A percentile compares a stretch with the other conserved stretches of the same genome.
Conservation (phyloP, 805 yeast species). For the Clavispora carvajalis region DNA sequence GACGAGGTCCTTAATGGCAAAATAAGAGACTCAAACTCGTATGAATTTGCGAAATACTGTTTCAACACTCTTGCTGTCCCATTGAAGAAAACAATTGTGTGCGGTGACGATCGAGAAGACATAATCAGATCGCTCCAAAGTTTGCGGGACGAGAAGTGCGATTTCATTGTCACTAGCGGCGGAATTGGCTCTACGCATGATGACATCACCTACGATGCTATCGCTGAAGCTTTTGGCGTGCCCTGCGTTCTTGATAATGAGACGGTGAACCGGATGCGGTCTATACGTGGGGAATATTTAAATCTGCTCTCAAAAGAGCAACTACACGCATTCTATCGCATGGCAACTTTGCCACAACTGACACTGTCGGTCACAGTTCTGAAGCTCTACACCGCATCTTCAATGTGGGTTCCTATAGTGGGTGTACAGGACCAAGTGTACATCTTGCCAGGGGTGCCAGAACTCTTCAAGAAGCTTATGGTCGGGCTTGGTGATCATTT, state of each 20-base stretch:
- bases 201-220: slow-evolving; percentile 74
- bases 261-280: slow-evolving; percentile 57
- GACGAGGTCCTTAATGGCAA: slow-evolving; percentile 88
- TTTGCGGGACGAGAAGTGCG: slow-evolving; percentile 44
- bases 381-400: slow-evolving; percentile 38
- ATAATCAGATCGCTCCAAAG: slow-evolving; percentile 51
- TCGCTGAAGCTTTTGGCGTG: slow-evolving; percentile 61
- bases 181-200: slow-evolving; percentile 88
- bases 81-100: slow-evolving; percentile 59
- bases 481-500: slow-evolving; percentile 35
- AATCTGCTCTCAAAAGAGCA: slow-evolving; percentile 37
- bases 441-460: slow-evolving; percentile 83
- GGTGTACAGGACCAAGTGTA: slow-evolving; percentile 59
- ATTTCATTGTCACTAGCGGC: slow-evolving; percentile 66
- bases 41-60: slow-evolving; percentile 65
- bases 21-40: slow-evolving; percentile 73
- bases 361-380: slow-evolving; percentile 27
- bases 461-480: slow-evolving; percentile 55
- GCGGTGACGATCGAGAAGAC: slow-evolving; percentile 71
- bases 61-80: slow-evolving; percentile 60
- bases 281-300: slow-evolving; percentile 35
- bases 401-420: slow-evolving; percentile 82
- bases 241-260: slow-evolving; percentile 48
- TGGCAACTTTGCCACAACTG: slow-evolving; percentile 70
- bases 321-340: slow-evolving; percentile 57